These are phyloP conservation scores for Blastocystis sp. DNA, from an alignment of 352 stramenopile species.

Conservation along the genomic window DNA sequence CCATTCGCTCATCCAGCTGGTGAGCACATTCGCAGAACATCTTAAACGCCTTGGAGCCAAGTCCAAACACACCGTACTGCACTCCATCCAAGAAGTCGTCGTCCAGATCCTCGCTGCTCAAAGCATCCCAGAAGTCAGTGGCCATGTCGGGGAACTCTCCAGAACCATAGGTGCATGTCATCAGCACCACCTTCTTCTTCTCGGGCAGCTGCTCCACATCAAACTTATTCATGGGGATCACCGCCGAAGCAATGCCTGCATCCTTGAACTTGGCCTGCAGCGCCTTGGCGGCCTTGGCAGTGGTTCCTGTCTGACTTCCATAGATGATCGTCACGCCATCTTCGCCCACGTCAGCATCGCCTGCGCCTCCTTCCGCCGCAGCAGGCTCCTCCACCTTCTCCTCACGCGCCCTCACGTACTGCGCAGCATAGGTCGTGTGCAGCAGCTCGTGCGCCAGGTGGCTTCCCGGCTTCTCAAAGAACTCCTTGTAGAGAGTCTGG, in stretches of 20 bases:
- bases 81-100: constrained; percentile 44
- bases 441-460: constrained; percentile 53
- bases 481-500: constrained; percentile 65
- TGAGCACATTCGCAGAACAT: constrained; percentile 40
- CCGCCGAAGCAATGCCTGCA: constrained; percentile 4
- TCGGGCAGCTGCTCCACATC: constrained; percentile 55
- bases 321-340: constrained; percentile 53
- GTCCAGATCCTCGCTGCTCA: constrained; percentile 40
- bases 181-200: constrained; percentile 59
- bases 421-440: constrained; percentile 30
- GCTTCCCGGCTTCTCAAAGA: constrained; percentile 70
- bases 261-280: constrained; percentile 61
- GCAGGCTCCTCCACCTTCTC: constrained; percentile 58
- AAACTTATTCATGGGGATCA: constrained; percentile 57
- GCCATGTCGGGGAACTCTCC: constrained; percentile 58
- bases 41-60: constrained; percentile 55
- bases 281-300: constrained; percentile 34
- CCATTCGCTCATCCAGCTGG: constrained; percentile 51
- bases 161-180: constrained; percentile 51
- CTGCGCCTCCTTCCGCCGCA: neutral
- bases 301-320: constrained; percentile 27
- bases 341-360: constrained; percentile 22
- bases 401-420: constrained; percentile 41
- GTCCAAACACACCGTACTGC: constrained; percentile 54
- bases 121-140: constrained; percentile 49